Evolutionary conservation across 495 filamentous ascomycete species (phyloP).

Genomic region (Chaetomium tenue): DNA sequence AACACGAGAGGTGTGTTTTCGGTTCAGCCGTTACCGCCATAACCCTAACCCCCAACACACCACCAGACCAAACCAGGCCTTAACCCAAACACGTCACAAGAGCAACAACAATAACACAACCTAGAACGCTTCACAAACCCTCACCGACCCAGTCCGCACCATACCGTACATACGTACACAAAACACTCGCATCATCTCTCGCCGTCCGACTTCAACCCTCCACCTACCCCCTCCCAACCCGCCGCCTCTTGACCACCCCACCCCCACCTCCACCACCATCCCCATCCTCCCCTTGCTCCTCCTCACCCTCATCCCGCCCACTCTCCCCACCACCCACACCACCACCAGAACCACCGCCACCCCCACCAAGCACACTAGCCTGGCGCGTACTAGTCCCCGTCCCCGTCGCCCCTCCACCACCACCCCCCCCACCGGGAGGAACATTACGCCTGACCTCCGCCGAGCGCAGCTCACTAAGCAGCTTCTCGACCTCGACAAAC

Average conservation of each 20-base stretch:
- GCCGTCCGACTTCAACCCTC: not conserved
- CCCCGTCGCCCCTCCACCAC: conserved; percentile 17
- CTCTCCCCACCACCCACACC: conserved; percentile 10
- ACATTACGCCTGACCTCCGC: conserved; percentile 33
- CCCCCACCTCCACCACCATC: not conserved
- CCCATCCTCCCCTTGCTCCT: conserved; percentile 12
- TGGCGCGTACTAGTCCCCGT: conserved; percentile 35
- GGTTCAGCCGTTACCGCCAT: no score
- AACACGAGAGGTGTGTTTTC: no score
- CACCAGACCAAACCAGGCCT: no score
- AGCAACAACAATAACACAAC: not conserved
- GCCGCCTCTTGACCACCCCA: conserved; percentile 15
- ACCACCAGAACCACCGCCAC: conserved; percentile 7
- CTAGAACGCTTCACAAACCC: not conserved
- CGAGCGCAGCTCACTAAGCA: conserved; percentile 50
- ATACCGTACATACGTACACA: no score
- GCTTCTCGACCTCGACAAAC: conserved; percentile 72
- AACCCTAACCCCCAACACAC: no score
- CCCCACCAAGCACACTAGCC: conserved; percentile 27
- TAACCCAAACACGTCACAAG: no score
- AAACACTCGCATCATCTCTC: not conserved
- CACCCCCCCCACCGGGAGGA: conserved; percentile 15
- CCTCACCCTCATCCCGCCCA: conserved; percentile 4
- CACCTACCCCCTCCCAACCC: conserved; percentile 14
- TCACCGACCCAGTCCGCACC: no score